Evolutionary conservation across 2,329 filamentous ascomycete species (phyloP), one percentile per base, ranked within the genome.

Genomic region (Scopulariopsis brevicaulis): DNA sequence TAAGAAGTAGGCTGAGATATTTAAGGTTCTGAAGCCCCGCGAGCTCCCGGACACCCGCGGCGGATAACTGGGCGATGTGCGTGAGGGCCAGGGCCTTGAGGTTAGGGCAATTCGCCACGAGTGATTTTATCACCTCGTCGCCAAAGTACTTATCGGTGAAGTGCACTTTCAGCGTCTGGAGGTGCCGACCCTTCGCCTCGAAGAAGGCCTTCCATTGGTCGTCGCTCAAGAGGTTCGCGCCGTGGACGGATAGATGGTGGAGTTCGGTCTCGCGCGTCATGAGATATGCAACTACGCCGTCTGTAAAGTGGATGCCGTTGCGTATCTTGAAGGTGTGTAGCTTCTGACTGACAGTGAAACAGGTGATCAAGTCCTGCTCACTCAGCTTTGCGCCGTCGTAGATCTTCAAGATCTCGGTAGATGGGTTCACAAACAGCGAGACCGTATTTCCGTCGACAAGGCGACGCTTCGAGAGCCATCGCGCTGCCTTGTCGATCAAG

Each of bases 251-350:
- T 51, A 97, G 77, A 58, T 83, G 79, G 60, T 84, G 81, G n/a
- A 96, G 75, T 10, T 80, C 71, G 55, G 83, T 80, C 55, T 87
- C 80, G 54, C 89, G 87, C 58, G 84, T 84, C 22, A 89, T 76
- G 65, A 96, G 81, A 68, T 93, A 96, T 56, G 90, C 82, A 70
- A 96, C 80, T 50, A 91, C 87, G 46, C 78, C 77, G 65, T 96
- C 88, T 70, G 96, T 96, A 77, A 96, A 87, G 67, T 96, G 92
- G 55, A 94, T 89, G n/a, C 86, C 90, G 65, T 92, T 93, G 54
- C 87, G 84, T 12, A 96, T 74, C 62, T 90, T 87, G 59, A 96
- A 77, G 51, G 79, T 80, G 64, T 83, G 83, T 57, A 96, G 74
- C 6, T 77, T 77, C 0, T 89, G 84, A 59, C 88, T 85, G 2